Evolutionary conservation across 805 yeast genomes (phyloP).

Genomic region (Kuraishia piskuri): DNA sequence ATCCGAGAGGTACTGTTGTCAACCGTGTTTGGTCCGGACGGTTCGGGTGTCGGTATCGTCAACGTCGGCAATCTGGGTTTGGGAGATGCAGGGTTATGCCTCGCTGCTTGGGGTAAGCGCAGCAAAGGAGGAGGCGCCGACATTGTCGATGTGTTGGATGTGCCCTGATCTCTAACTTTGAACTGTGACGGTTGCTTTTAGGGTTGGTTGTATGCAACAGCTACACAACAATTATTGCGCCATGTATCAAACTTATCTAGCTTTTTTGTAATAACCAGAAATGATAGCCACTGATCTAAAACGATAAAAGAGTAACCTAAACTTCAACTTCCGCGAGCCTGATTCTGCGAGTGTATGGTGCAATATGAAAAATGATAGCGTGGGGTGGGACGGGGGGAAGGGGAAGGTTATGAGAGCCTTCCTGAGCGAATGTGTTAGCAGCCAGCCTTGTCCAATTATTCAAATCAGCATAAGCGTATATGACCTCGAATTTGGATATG

Average conservation of each 20-base stretch:
- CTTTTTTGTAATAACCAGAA: not conserved
- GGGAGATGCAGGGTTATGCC: slow-evolving; percentile 18
- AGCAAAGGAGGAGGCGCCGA: slow-evolving; percentile 33
- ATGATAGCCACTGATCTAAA: not conserved
- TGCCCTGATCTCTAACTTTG: not conserved
- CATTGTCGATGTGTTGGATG: not conserved
- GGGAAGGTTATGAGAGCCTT: not conserved
- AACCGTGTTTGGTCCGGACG: not conserved
- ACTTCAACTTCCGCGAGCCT: no score
- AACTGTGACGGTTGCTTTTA: not conserved
- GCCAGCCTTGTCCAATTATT: not conserved
- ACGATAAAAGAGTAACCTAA: no score
- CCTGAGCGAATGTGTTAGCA: not conserved
- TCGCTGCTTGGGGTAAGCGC: slow-evolving; percentile 35
- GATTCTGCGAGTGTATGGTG: no score
- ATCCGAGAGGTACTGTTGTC: not conserved
- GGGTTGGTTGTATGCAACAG: not conserved
- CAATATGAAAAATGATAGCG: not conserved
- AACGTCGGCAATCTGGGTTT: slow-evolving; percentile 17
- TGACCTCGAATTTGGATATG: not conserved
- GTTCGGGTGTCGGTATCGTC: slow-evolving; percentile 13
- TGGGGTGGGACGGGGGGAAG: not conserved
- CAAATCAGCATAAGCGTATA: not conserved
- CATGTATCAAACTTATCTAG: not conserved
- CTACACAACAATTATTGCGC: not conserved